A percentile compares a stretch with the other conserved stretches of the same genome.
Conservation (phyloP, 768 basidiomycete species). For the Mycena maculata region DNA sequence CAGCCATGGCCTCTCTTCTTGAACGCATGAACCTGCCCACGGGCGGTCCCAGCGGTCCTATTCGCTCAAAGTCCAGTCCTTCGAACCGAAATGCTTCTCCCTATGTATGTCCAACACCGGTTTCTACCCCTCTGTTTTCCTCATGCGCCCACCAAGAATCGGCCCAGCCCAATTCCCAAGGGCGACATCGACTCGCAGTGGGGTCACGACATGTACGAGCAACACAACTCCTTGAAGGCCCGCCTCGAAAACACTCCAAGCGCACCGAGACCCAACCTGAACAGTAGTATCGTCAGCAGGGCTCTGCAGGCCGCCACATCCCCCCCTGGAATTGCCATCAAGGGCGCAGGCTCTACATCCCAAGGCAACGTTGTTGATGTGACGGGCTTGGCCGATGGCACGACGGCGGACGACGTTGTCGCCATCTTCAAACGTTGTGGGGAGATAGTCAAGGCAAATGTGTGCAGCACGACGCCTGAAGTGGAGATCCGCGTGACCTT, state of each 20-base stretch:
- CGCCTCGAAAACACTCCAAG: constrained; percentile 60
- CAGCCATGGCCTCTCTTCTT: constrained; percentile 66
- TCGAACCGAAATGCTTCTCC: constrained; percentile 57
- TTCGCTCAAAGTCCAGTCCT: constrained; percentile 54
- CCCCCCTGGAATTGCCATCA: constrained; percentile 63
- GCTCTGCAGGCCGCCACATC: constrained; percentile 72
- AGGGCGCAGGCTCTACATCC: constrained; percentile 66
- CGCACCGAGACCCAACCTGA: constrained; percentile 64
- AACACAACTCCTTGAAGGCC: constrained; percentile 69
- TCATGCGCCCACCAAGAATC: constrained; percentile 50
- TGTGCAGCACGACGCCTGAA: constrained; percentile 50
- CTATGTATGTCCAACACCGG: constrained; percentile 58
- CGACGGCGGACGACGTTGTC: constrained; percentile 85
- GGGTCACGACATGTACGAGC: constrained; percentile 79
- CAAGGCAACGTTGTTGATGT: constrained; percentile 81
- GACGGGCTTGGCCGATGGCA: constrained; percentile 77
- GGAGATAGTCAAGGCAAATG: constrained; percentile 62
- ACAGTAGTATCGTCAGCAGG: constrained; percentile 61
- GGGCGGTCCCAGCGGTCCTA: constrained; percentile 54
- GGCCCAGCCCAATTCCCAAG: constrained; percentile 67
- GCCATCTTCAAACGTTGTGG: constrained; percentile 89
- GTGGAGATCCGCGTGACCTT: constrained; percentile 79
- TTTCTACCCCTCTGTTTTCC: constrained; percentile 35
- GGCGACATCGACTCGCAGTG: constrained; percentile 74
- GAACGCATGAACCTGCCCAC: constrained; percentile 65